phyloP scores from a whole-genome alignment of 805 yeast genomes.

The Sugiyamaella smithiae region DNA sequence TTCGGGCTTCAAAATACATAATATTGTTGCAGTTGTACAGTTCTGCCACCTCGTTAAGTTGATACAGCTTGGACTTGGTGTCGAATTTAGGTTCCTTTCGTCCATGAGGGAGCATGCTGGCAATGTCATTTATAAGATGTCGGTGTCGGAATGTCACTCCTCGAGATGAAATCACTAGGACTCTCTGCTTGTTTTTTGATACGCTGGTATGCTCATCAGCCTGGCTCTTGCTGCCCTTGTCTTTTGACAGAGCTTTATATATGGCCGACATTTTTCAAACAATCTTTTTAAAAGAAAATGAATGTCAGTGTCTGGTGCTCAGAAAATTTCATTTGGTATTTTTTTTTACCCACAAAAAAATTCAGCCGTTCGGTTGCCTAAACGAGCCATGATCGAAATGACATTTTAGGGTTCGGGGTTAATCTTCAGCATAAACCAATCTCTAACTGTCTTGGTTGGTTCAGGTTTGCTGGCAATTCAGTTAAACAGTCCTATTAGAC shows the following conservation, averaged over 20 bases:
- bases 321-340: constrained; percentile 12
- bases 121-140: constrained; percentile 81
- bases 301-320: neutral
- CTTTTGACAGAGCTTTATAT: constrained; percentile 54
- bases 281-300: neutral
- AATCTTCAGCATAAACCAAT: too few species aligned
- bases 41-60: constrained; percentile 93
- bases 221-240: constrained; percentile 25
- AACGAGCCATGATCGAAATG: too few species aligned
- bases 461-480: too few species aligned
- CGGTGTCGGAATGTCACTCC: constrained; percentile 95
- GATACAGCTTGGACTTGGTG: constrained; percentile 81
- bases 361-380: constrained; percentile 2
- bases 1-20: constrained; percentile 91
- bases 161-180: constrained; percentile 84
- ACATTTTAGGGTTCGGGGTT: too few species aligned
- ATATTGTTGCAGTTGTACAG: constrained; percentile 95
- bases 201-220: constrained; percentile 38
- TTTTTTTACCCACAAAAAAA: constrained; percentile 8
- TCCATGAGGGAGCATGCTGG: constrained; percentile 82
- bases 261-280: constrained; percentile 56
- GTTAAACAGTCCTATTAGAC: too few species aligned
- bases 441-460: too few species aligned
- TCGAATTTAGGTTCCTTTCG: constrained; percentile 96
- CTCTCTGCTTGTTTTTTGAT: constrained; percentile 82